Evolutionary conservation across 2,329 filamentous ascomycete genomes (phyloP), one percentile per base, ranked within the genome.

Genomic region (Mycosphaerella sp.): DNA sequence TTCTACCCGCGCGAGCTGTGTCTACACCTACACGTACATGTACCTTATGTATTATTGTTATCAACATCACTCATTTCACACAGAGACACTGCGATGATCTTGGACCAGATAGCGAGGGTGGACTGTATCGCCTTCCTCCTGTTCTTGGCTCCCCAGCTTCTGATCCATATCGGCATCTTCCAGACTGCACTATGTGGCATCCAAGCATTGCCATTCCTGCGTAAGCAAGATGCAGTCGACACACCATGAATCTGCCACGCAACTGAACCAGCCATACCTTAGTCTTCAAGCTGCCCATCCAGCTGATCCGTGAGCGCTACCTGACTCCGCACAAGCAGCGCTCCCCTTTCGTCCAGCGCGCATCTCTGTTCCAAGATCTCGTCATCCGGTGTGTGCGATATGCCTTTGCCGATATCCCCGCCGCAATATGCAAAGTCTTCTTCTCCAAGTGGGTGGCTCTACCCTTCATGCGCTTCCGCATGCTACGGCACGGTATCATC

Each of bases 351-450:
- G 79, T 84, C n/a, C 81, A 78, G 59, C 76, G 77, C 48, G 81
- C 86, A n/a, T 82, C 83, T 2, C 70, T 80, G 1, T 91, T 90
- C 63, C 86, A 91, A 66, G 86, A 90, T 64, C 67, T 89, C 39
- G 85, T 89, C 43, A 78, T 91, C 52, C 79, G 86, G 53, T 89
- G 84, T 63, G 85, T 93, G 32, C 79, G 86, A 47, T 89, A 86
- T 74, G 85, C 85, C 12, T 91, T 91, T 64, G 79, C 82, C 21
- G 78, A 80, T 55, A 80, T 91, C 57, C 84, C 85, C 2, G 76
- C 85, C 7, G 75, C 72, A 30, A 78, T 91, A 21, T 84, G 83
- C 4, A 77, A 84, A 35, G 82, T 90, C 13, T 91, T 93, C 74
- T 88, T 93, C 66, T 85, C 82, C 6, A 88, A 84, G 70, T 67